Evolutionary conservation across 108 stramenopile species (phyloP).

Genomic region (Nannochloropsis gaditana): DNA sequence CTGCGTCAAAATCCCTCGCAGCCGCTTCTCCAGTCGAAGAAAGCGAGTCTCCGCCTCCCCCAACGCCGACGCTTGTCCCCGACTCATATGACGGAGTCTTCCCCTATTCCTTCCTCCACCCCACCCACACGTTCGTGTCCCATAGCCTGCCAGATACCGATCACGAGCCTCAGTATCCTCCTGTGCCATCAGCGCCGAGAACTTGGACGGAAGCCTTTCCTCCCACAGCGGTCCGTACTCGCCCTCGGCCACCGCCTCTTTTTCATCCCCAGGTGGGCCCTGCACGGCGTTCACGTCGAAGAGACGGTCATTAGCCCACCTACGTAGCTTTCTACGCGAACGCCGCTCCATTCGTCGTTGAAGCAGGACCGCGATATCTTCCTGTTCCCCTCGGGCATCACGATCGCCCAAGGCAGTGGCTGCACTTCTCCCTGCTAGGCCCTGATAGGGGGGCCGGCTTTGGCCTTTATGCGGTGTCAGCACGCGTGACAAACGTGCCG

Average conservation of each 20-base stretch:
- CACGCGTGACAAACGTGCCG: background rate
- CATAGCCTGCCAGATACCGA: background rate
- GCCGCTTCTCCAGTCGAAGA: background rate
- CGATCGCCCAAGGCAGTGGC: background rate
- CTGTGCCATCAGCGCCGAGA: background rate
- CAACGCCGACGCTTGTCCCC: background rate
- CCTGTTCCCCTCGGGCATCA: background rate
- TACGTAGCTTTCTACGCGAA: background rate
- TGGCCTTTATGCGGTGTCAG: constrained; percentile 15
- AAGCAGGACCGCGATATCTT: background rate
- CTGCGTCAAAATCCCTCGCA: background rate
- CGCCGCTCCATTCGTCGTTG: background rate
- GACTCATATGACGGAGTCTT: background rate
- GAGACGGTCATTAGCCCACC: constrained; percentile 12
- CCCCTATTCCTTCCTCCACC: background rate
- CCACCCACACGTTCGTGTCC: background rate
- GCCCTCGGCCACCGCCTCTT: background rate
- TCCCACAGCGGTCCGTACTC: background rate
- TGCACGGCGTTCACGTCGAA: background rate
- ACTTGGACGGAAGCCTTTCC: background rate
- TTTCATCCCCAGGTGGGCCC: background rate
- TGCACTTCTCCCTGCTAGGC: background rate
- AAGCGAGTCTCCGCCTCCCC: background rate
- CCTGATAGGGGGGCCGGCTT: background rate
- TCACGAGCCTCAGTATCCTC: background rate